Evolutionary conservation across 768 basidiomycete species (phyloP).

Genomic region (Gloeopeniophorella convolvens): DNA sequence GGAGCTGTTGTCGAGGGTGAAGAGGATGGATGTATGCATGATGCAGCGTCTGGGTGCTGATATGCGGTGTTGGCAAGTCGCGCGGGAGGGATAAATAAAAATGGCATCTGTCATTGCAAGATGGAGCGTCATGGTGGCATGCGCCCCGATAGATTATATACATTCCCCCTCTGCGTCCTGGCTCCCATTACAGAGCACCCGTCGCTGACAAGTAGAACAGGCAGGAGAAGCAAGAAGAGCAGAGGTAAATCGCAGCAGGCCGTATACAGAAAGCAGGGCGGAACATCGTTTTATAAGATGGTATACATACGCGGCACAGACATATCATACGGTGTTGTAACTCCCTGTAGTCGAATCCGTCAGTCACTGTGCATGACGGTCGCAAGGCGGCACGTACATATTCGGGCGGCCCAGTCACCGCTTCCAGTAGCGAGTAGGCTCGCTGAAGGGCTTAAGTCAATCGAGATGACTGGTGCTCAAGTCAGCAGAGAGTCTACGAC

Average conservation of each 20-base stretch:
- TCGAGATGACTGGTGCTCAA: slow-evolving; percentile 51
- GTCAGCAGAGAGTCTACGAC: not conserved
- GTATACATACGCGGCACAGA: not conserved
- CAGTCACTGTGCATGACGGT: not conserved
- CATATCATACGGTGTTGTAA: slow-evolving; percentile 21
- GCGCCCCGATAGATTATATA: slow-evolving; percentile 14
- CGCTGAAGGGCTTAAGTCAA: slow-evolving; percentile 58
- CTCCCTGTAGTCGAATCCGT: slow-evolving; percentile 20
- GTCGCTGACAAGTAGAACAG: slow-evolving; percentile 3
- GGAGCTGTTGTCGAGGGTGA: not conserved
- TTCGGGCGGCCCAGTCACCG: slow-evolving; percentile 65
- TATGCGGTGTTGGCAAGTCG: too few species aligned
- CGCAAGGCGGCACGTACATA: slow-evolving; percentile 41
- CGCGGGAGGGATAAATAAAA: too few species aligned
- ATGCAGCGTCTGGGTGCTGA: too few species aligned
- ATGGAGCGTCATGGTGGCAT: slow-evolving; percentile 2
- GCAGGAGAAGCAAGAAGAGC: slow-evolving; percentile 15
- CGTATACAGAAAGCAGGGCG: slow-evolving; percentile 5
- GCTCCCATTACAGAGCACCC: slow-evolving; percentile 11
- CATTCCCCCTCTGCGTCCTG: slow-evolving; percentile 8
- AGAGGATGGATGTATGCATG: too few species aligned
- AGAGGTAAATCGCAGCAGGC: slow-evolving; percentile 4
- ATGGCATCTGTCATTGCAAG: slow-evolving; percentile 8
- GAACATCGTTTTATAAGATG: slow-evolving; percentile 7
- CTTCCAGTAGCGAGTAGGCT: slow-evolving; percentile 61